Conservation (phyloP, 495 filamentous ascomycete species). For the Penicillium maclennaniae region DNA sequence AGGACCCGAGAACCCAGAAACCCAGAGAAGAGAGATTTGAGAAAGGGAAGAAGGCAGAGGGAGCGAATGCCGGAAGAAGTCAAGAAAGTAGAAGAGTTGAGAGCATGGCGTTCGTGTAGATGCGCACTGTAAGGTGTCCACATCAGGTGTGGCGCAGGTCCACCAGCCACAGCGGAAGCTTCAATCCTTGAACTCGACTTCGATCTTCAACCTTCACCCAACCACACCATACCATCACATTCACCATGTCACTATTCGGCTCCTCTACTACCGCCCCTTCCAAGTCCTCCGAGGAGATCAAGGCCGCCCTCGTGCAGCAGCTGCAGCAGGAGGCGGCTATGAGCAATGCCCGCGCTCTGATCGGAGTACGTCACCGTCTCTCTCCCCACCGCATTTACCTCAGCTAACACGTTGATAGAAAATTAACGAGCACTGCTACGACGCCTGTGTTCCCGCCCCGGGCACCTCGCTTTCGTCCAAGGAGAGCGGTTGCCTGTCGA, state of each 20-base stretch:
- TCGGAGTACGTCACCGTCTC: slow-evolving; percentile 55
- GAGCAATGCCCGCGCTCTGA: slow-evolving; percentile 67
- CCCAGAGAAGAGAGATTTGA: slow-evolving; percentile 12
- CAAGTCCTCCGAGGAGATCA: slow-evolving; percentile 55
- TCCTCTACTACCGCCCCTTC: slow-evolving; percentile 28
- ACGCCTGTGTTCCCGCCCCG: slow-evolving; percentile 84
- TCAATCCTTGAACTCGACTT: slow-evolving; percentile 6
- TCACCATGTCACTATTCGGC: slow-evolving; percentile 43
- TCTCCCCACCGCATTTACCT: not conserved
- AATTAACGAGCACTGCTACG: slow-evolving; percentile 96
- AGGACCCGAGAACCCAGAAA: slow-evolving; percentile 25
- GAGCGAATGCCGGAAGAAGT: slow-evolving; percentile 6
- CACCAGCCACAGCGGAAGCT: slow-evolving; percentile 26
- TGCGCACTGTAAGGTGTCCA: slow-evolving; percentile 25
- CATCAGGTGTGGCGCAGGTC: slow-evolving; percentile 30
- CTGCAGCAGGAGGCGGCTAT: slow-evolving; percentile 70
- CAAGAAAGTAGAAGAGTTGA: not conserved
- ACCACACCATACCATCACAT: slow-evolving; percentile 1
- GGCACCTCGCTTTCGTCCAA: slow-evolving; percentile 66
- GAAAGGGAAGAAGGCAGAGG: slow-evolving; percentile 12
- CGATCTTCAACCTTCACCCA: slow-evolving; percentile 2
- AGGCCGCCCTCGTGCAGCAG: slow-evolving; percentile 68
- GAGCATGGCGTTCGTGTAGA: not conserved
- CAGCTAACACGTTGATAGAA: slow-evolving; percentile 55
- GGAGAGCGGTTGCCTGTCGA: slow-evolving; percentile 73